phyloP scores from a whole-genome alignment of 768 basidiomycete species.

The Leccinum incarnatum region DNA sequence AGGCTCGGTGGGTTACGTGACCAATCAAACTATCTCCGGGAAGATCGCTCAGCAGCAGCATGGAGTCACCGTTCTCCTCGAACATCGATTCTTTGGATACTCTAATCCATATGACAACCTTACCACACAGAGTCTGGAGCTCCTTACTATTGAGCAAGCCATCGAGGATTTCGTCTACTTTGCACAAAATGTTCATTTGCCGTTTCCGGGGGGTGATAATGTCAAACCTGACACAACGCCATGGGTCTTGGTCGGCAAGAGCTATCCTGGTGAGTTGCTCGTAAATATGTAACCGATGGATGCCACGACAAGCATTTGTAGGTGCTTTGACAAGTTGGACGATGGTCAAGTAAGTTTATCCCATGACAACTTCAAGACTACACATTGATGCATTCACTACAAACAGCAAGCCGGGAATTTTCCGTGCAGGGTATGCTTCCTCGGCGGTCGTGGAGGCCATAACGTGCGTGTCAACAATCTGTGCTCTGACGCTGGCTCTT shows the following conservation, averaged over 20 bases:
- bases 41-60: conserved; percentile 63
- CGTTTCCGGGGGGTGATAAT: conserved; percentile 63
- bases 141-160: conserved; percentile 71
- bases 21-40: conserved; percentile 62
- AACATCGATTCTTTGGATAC: conserved; percentile 73
- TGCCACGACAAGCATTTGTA: background rate
- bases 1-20: conserved; percentile 49
- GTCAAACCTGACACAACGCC: conserved; percentile 52
- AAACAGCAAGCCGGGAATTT: conserved; percentile 38
- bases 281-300: background rate
- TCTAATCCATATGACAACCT: conserved; percentile 72
- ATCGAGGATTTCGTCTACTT: conserved; percentile 74
- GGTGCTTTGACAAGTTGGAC: conserved; percentile 57
- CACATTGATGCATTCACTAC: background rate
- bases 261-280: conserved; percentile 34
- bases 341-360: conserved; percentile 57
- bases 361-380: background rate
- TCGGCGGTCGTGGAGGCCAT: conserved; percentile 48
- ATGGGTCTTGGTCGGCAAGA: conserved; percentile 43
- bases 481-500: background rate
- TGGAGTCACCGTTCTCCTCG: conserved; percentile 60
- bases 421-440: conserved; percentile 44
- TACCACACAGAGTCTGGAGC: conserved; percentile 50
- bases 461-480: conserved; percentile 27
- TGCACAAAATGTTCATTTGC: conserved; percentile 59